phyloP scores from a whole-genome alignment of 139 green algal species.

The Chlorella ohadii region DNA sequence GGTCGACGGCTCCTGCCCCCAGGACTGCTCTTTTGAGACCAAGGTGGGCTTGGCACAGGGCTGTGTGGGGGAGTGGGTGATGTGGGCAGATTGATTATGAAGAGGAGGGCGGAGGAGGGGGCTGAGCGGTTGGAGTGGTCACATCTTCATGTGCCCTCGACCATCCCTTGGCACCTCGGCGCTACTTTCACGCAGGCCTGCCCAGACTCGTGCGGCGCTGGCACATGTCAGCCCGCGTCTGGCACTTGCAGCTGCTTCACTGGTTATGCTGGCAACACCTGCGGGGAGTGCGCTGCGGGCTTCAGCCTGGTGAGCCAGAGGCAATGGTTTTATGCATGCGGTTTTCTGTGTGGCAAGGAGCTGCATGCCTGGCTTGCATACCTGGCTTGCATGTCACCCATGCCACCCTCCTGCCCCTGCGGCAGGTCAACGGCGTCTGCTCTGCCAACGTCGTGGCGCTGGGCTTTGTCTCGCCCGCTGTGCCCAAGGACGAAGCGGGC shows the following conservation, averaged over 20 bases:
- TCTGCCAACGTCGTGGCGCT: conserved; percentile 32
- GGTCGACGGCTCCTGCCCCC: conserved; percentile 51
- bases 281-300: conserved; percentile 44
- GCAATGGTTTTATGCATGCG: no score
- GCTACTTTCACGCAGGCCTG: conserved; percentile 47
- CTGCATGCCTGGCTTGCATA: no score
- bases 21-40: conserved; percentile 56
- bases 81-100: no score
- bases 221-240: conserved; percentile 35
- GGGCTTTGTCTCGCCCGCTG: neutral
- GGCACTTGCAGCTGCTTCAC: conserved; percentile 55
- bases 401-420: neutral
- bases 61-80: no score
- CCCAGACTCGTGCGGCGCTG: conserved; percentile 19
- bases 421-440: conserved; percentile 17
- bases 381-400: no score
- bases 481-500: neutral
- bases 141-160: no score
- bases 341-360: no score
- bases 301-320: conserved; percentile 21
- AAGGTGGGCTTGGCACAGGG: neutral
- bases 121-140: no score
- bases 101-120: no score
- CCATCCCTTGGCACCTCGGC: no score
- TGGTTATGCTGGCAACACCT: conserved; percentile 44